phyloP scores from a whole-genome alignment of 768 basidiomycete species.

The Podaxis carcinomalis region DNA sequence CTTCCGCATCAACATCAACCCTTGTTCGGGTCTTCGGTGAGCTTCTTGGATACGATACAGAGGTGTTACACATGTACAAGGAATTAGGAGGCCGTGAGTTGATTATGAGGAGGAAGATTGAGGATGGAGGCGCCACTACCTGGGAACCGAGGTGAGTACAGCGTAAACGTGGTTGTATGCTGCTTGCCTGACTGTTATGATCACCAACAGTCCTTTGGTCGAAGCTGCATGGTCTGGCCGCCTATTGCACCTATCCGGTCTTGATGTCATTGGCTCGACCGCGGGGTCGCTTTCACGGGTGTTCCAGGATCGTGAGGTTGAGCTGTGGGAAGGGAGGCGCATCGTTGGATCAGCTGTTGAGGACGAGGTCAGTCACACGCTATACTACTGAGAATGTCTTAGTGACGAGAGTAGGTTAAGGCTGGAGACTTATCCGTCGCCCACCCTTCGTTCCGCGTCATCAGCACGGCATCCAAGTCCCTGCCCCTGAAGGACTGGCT shows the following conservation, averaged over 20 bases:
- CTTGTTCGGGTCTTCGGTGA: constrained; percentile 52
- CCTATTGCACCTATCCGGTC: constrained; percentile 53
- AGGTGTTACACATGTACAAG: constrained; percentile 63
- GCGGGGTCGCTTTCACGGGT: constrained; percentile 59
- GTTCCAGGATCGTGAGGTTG: constrained; percentile 57
- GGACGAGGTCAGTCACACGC: constrained; percentile 34
- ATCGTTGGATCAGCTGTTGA: constrained; percentile 45
- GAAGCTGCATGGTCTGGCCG: constrained; percentile 55
- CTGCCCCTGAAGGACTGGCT: constrained; percentile 68
- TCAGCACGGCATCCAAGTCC: constrained; percentile 61
- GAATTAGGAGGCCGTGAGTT: constrained; percentile 65
- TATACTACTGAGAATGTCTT: neutral
- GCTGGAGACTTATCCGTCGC: constrained; percentile 42
- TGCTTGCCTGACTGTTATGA: neutral
- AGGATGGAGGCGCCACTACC: constrained; percentile 51
- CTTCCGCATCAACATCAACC: constrained; percentile 56
- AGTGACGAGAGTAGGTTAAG: constrained; percentile 16
- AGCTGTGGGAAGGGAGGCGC: constrained; percentile 62
- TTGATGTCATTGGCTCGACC: constrained; percentile 64
- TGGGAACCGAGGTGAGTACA: constrained; percentile 58
- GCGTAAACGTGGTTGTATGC: neutral
- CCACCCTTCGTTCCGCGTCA: constrained; percentile 57
- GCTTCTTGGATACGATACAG: constrained; percentile 56
- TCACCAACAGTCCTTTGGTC: constrained; percentile 40
- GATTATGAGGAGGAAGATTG: constrained; percentile 55